phyloP scores from a whole-genome alignment of 169 alveolate species.

The Hammondia hammondi region DNA sequence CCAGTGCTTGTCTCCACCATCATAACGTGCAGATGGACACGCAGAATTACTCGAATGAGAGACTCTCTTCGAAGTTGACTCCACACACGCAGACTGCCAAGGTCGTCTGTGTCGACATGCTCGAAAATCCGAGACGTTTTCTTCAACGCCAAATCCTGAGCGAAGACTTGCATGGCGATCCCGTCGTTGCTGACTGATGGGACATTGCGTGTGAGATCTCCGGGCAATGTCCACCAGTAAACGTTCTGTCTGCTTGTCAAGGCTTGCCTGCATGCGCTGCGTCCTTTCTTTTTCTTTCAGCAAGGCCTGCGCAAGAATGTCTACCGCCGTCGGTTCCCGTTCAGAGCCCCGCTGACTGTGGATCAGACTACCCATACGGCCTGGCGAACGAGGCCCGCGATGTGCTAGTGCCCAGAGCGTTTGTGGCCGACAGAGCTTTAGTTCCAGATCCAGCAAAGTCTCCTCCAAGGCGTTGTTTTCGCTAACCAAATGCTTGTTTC shows the following conservation, averaged over 20 bases:
- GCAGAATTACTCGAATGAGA: neutral
- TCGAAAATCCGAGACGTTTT: neutral
- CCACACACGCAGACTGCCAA: neutral
- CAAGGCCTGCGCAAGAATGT: neutral
- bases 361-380: neutral
- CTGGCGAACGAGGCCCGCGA: neutral
- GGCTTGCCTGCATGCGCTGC: neutral
- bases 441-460: neutral
- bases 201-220: neutral
- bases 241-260: neutral
- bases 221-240: neutral
- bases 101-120: neutral
- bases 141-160: neutral
- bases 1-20: neutral
- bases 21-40: neutral
- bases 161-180: neutral
- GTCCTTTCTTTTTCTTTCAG: neutral
- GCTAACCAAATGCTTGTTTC: neutral
- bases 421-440: conserved; percentile 19
- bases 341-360: neutral
- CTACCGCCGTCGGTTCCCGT: neutral
- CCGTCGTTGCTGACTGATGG: neutral
- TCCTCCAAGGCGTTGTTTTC: neutral
- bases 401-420: neutral
- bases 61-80: neutral